phyloP scores from a whole-genome alignment of 371 early-diverging fungal species.

The Lichtheimia ramosa region DNA sequence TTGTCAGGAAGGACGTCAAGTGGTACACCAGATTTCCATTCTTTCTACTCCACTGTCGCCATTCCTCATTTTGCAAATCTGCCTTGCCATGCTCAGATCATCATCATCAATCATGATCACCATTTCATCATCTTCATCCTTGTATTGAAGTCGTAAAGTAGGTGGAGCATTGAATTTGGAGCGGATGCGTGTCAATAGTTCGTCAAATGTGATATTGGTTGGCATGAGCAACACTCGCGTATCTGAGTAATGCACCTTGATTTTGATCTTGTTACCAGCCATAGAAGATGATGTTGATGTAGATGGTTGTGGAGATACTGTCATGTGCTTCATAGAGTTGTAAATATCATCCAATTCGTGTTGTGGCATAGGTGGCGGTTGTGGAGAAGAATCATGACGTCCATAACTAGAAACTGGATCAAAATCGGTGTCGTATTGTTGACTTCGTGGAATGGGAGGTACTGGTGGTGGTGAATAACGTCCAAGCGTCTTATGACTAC shows the following conservation, averaged over 20 bases:
- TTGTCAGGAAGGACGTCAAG: neutral
- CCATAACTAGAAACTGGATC: slow-evolving; percentile 22
- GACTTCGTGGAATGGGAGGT: slow-evolving; percentile 27
- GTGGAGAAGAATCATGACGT: slow-evolving; percentile 18
- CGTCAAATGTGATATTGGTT: slow-evolving; percentile 18
- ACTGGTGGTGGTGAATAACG: slow-evolving; percentile 36
- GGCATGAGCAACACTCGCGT: slow-evolving; percentile 16
- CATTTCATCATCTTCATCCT: slow-evolving; percentile 86
- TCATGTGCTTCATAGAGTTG: slow-evolving; percentile 24
- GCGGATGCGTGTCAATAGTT: slow-evolving; percentile 15
- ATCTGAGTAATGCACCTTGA: slow-evolving; percentile 21
- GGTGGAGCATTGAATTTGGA: slow-evolving; percentile 22
- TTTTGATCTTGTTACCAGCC: slow-evolving; percentile 19
- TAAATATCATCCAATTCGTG: slow-evolving; percentile 34
- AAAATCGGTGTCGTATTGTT: slow-evolving; percentile 6
- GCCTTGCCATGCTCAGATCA: slow-evolving; percentile 84
- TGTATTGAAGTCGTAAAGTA: slow-evolving; percentile 70
- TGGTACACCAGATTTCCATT: slow-evolving; percentile 11
- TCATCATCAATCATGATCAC: slow-evolving; percentile 91
- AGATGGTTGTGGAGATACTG: slow-evolving; percentile 18
- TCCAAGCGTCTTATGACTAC: slow-evolving; percentile 16
- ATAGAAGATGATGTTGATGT: slow-evolving; percentile 20
- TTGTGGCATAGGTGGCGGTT: no score
- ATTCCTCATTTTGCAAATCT: slow-evolving; percentile 8
- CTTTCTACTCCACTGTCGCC: neutral